Evolutionary conservation across 202 grass and related monocot genomes (phyloP).

Genomic region (Bolboschoenoplectus hybrid): DNA sequence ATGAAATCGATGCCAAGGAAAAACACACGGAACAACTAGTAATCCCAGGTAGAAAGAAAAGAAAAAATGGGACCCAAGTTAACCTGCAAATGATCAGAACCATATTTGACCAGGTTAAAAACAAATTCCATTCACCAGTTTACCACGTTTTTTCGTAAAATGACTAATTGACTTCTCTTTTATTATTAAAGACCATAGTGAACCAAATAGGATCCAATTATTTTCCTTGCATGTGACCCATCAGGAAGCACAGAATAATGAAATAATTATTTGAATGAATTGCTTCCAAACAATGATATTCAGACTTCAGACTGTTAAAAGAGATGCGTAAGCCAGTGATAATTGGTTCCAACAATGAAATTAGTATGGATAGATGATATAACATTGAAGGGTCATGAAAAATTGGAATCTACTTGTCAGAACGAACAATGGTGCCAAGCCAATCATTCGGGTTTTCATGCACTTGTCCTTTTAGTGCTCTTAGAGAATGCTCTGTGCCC

Average conservation of each 20-base stretch:
- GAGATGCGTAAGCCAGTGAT: background rate
- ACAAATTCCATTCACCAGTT: background rate
- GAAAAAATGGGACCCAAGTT: background rate
- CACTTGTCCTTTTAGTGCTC: conserved; percentile 73
- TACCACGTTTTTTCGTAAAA: background rate
- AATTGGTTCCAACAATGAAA: background rate
- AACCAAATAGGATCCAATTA: background rate
- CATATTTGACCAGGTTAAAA: background rate
- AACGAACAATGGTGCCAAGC: conserved; percentile 82
- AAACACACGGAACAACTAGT: background rate
- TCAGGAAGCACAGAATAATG: background rate
- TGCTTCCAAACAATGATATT: background rate
- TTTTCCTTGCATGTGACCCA: background rate
- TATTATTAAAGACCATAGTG: background rate
- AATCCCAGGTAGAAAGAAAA: background rate
- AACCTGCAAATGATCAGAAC: background rate
- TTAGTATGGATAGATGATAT: background rate
- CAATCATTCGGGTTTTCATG: conserved; percentile 56
- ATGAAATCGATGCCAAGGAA: background rate
- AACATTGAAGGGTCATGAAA: background rate
- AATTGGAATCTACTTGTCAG: conserved; percentile 45
- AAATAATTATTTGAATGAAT: background rate
- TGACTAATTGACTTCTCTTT: background rate
- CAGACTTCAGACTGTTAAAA: background rate
- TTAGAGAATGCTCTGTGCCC: conserved; percentile 70